Base-by-base conservation (phyloP, 2,329 filamentous ascomycete genomes). In the Torrubiella hemipterigena region DNA sequence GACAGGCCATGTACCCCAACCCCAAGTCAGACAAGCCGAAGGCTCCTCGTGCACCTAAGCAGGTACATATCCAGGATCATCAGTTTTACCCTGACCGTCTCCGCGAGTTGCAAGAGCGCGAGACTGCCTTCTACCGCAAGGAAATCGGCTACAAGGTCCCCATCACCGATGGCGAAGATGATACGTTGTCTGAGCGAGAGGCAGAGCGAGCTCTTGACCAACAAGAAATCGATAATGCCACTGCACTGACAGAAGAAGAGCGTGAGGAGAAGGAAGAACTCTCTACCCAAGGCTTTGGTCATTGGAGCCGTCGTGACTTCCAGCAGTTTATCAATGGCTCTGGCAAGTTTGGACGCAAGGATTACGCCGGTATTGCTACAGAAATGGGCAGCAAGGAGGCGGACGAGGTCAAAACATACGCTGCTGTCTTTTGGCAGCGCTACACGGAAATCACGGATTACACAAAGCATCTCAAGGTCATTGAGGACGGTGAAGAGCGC, bases 281-380 rank as follows among this genome's bases (percentile, higher is more conserved):
- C 33, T 83, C 85, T 2, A 69, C 77, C 32, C 73, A 91, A 52
- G 91, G 93, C 7, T 98, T 98, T 46, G 78, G 77, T 3, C 78
- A 91, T 20, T 98, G 93, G 91, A 96, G 94, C 59, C 81, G 86
- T 46, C 78, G 93, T 45, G 93, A 98, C 55, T 98, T 96, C 61
- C 89, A 96, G 51, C 91, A 96, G 45, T 98, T 98, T 53, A 70
- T 98, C 58, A 95, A 96, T 47, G 87, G 85, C 14, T 93, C 85
- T 20, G 89, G 85, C 37, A 91, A 89, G 52, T 93, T 87, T 49
- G 91, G 91, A 3, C 83, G 91, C 28, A 76, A 71, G 23, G 85
- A 91, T 51, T 95, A 83, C 48, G 79, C 81, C 17, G 73, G 73
- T 24, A 98, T 98, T 45, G 75, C 89, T 0, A 71, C 78, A 4